Percentiles rank a stretch among this genome's conserved stretches.
These are phyloP conservation scores for Pezicula carpinea DNA, from an alignment of 2,329 filamentous ascomycete species.

Conservation along the genomic window DNA sequence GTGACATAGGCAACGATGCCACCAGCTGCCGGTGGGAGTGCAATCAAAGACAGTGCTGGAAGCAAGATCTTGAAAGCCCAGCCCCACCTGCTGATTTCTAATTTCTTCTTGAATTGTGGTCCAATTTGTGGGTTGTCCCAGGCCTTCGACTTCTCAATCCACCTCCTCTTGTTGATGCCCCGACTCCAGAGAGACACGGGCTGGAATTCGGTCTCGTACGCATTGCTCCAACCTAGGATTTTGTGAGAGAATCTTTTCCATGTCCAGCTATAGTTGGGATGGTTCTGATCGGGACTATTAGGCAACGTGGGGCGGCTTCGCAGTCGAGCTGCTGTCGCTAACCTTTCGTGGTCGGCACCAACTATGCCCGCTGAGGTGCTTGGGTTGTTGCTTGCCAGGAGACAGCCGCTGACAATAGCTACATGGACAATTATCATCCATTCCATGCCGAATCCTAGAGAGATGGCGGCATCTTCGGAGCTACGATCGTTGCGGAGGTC, in stretches of 20 bases:
- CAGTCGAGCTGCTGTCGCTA: background rate
- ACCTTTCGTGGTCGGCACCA: slow-evolving; percentile 4
- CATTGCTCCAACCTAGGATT: slow-evolving; percentile 7
- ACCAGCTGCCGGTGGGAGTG: slow-evolving; percentile 7
- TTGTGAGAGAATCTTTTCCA: slow-evolving; percentile 3
- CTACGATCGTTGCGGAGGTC: slow-evolving; percentile 9
- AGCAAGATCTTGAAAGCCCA: slow-evolving; percentile 9
- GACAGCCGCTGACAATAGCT: slow-evolving; percentile 26
- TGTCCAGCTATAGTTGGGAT: background rate
- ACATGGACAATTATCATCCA: slow-evolving; percentile 29
- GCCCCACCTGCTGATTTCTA: slow-evolving; percentile 3
- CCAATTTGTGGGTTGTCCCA: slow-evolving; percentile 5
- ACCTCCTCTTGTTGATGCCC: slow-evolving; percentile 10
- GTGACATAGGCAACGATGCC: slow-evolving; percentile 10
- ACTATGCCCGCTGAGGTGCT: slow-evolving; percentile 10
- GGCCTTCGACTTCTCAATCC: slow-evolving; percentile 8
- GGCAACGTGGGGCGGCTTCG: background rate
- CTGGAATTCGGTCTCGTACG: slow-evolving; percentile 11
- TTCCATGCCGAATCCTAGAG: slow-evolving; percentile 26
- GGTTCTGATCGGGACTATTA: background rate
- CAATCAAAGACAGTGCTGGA: slow-evolving; percentile 5
- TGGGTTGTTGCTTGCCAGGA: slow-evolving; percentile 28
- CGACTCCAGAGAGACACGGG: slow-evolving; percentile 10
- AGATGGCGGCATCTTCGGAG: slow-evolving; percentile 24
- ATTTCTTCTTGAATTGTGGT: slow-evolving; percentile 2